These are phyloP conservation scores for Fragilariopsis cylindrus DNA, from an alignment of 108 stramenopile genomes.

Conservation along the genomic window DNA sequence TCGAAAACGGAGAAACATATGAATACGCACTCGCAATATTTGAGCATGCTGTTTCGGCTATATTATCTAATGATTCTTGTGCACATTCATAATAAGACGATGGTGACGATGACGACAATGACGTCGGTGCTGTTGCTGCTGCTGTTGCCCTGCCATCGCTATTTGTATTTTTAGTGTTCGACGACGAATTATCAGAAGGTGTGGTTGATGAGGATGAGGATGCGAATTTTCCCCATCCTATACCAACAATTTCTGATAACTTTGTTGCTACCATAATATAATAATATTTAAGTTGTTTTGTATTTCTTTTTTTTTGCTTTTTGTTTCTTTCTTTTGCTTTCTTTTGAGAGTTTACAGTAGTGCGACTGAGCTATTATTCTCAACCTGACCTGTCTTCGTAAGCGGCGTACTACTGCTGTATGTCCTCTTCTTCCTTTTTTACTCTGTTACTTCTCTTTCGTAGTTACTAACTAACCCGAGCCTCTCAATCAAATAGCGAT, in stretches of 20 bases:
- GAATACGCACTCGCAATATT: background rate
- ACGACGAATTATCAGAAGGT: background rate
- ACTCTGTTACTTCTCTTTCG: too few relatives aligned
- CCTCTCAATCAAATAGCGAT: too few relatives aligned
- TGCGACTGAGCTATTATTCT: too few relatives aligned
- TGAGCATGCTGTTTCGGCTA: background rate
- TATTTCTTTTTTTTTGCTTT: too few relatives aligned
- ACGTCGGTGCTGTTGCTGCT: background rate
- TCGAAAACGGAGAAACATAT: background rate
- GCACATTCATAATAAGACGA: background rate
- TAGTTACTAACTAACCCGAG: too few relatives aligned
- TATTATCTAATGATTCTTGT: background rate
- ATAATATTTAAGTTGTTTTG: too few relatives aligned
- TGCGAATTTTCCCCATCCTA: conserved; percentile 27
- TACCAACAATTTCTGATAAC: conserved; percentile 27
- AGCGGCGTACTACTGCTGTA: too few relatives aligned
- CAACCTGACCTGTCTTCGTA: too few relatives aligned
- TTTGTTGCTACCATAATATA: conserved; percentile 29
- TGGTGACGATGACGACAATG: background rate
- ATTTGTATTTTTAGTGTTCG: background rate
- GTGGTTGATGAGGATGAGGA: background rate
- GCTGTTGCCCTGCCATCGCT: background rate
- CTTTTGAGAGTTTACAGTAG: too few relatives aligned
- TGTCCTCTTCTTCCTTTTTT: too few relatives aligned
- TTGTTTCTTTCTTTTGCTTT: too few relatives aligned